Conservation (phyloP, 148 eudicot species). For the Dianthus caryophyllus region DNA sequence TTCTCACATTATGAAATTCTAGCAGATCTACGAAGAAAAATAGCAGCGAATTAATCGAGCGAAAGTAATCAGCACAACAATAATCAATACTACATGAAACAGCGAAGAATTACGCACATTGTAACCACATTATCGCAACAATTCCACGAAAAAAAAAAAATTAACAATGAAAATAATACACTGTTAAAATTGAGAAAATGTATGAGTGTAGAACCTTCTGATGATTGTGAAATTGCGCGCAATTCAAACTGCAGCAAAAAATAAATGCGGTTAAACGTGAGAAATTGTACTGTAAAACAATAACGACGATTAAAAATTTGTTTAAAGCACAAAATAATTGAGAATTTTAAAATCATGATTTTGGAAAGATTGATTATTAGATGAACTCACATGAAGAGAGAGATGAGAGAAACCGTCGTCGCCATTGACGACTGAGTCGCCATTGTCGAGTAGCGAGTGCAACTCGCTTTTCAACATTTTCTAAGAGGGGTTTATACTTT, state of each 20-base stretch:
- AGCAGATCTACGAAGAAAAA: neutral
- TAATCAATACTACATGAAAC: neutral
- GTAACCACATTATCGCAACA: neutral
- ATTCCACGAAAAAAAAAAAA: neutral
- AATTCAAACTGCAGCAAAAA: neutral
- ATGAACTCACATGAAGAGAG: neutral
- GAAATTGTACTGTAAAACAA: neutral
- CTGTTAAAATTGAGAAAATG: too few relatives aligned
- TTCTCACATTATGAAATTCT: neutral
- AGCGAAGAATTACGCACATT: neutral
- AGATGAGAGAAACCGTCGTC: neutral
- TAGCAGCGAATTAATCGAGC: too few relatives aligned
- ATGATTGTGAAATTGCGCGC: too few relatives aligned
- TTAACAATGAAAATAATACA: too few relatives aligned
- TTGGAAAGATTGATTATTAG: neutral
- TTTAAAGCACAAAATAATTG: too few relatives aligned
- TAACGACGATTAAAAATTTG: neutral
- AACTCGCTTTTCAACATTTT: slow-evolving; percentile 17
- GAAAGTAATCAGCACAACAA: too few relatives aligned
- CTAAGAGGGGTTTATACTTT: too few relatives aligned
- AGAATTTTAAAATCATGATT: neutral
- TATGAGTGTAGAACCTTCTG: neutral
- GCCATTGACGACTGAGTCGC: slow-evolving; percentile 1
- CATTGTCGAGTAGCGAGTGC: slow-evolving; percentile 10
- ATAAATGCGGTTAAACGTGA: neutral